phyloP scores from a whole-genome alignment of 805 yeast genomes.

The Teunomyces gatunensis region DNA sequence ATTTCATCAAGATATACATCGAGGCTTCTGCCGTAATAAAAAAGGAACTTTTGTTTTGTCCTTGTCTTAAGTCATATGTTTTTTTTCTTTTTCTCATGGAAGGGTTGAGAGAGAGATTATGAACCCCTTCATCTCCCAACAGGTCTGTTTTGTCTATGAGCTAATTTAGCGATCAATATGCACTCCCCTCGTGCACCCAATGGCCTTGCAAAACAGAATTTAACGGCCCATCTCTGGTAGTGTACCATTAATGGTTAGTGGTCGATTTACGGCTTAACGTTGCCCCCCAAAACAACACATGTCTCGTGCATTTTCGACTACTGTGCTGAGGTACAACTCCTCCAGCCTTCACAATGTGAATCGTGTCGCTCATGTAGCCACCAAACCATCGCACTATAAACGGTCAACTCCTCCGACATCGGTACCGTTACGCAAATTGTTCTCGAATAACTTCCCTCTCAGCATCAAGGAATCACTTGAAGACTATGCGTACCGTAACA shows the following conservation, averaged over 20 bases:
- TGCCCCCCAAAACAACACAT: background rate
- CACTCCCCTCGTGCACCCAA: background rate
- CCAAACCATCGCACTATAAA: conserved; percentile 27
- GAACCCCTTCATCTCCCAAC: too few species aligned
- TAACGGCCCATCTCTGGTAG: background rate
- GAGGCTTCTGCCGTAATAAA: background rate
- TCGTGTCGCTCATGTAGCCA: conserved; percentile 2
- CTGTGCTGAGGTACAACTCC: background rate
- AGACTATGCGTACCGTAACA: conserved; percentile 45
- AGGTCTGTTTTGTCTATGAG: too few species aligned
- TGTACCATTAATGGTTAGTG: background rate
- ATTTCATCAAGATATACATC: background rate
- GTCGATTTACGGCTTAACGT: background rate
- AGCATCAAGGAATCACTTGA: conserved; percentile 47
- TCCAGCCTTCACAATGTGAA: conserved; percentile 7
- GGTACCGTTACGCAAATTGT: conserved; percentile 54
- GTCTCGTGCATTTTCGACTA: background rate
- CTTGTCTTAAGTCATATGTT: too few species aligned
- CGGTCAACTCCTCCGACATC: conserved; percentile 68
- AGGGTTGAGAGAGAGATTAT: too few species aligned
- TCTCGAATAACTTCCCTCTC: conserved; percentile 58
- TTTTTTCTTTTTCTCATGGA: too few species aligned
- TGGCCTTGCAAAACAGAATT: background rate
- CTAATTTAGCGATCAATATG: too few species aligned
- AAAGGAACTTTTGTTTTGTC: too few species aligned